Conservation (phyloP, 805 yeast species). For the Candida gorgasii region DNA sequence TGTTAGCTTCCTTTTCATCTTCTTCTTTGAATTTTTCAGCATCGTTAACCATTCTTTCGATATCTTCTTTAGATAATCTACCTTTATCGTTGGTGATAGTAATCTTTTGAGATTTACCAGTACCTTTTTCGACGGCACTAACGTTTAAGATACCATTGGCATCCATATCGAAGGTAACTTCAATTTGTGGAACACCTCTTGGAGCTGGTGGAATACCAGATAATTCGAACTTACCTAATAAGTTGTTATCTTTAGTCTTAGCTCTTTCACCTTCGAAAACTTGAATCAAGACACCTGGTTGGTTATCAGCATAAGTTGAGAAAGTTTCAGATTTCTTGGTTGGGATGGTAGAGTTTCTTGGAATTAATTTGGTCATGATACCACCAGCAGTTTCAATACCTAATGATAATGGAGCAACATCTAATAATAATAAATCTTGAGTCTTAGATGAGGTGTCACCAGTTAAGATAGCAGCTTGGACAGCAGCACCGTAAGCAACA, state of each 20-base stretch:
- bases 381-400: constrained; percentile 99
- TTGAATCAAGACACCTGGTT: constrained; percentile 97
- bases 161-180: constrained; percentile 95
- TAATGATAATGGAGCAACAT: constrained; percentile 95
- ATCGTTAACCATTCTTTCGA: constrained; percentile 96
- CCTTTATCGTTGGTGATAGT: constrained; percentile 99
- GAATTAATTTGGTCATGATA: constrained; percentile 96
- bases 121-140: constrained; percentile 96
- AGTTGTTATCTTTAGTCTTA: constrained; percentile 91
- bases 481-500: constrained; percentile 99
- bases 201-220: constrained; percentile 98
- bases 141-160: constrained; percentile 98
- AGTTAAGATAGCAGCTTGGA: constrained; percentile 94
- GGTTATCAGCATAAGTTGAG: constrained; percentile 97
- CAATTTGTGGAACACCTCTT: constrained; percentile 98
- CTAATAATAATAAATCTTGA: constrained; percentile 89
- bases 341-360: constrained; percentile 98
- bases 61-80: constrained; percentile 95
- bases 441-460: constrained; percentile 97
- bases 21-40: constrained; percentile 97
- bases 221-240: constrained; percentile 95
- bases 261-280: constrained; percentile 99
- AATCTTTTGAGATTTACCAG: constrained; percentile 95
- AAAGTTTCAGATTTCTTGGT: constrained; percentile 96
- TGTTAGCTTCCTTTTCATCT: constrained; percentile 91